Evolutionary conservation across 2,329 filamentous ascomycete species (phyloP).

Genomic region (Phyllosticta ampelicida): DNA sequence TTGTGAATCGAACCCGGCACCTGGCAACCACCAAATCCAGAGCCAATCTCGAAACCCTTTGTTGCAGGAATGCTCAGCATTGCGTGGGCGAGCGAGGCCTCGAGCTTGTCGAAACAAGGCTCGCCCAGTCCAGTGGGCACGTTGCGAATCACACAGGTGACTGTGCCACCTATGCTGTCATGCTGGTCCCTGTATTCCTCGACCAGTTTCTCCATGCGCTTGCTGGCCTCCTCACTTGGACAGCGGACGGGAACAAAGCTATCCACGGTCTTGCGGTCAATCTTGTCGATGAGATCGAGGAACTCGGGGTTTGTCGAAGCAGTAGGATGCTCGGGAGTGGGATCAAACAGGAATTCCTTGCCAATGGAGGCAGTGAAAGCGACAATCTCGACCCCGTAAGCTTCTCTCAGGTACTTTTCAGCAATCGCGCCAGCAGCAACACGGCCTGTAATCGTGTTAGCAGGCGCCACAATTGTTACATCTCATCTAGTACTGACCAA

Average conservation of each 20-base stretch:
- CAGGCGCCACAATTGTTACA: neutral
- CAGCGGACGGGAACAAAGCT: conserved; percentile 77
- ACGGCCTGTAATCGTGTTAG: conserved; percentile 41
- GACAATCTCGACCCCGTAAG: conserved; percentile 81
- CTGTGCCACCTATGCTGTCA: conserved; percentile 89
- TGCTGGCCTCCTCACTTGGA: conserved; percentile 54
- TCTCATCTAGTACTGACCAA: conserved; percentile 42
- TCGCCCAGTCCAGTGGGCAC: conserved; percentile 79
- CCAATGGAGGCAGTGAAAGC: conserved; percentile 85
- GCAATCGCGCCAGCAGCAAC: conserved; percentile 87
- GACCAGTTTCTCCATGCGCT: conserved; percentile 69
- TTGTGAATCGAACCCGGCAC: conserved; percentile 87
- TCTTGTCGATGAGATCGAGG: conserved; percentile 57
- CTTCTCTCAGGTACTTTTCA: conserved; percentile 76
- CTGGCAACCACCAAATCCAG: conserved; percentile 78
- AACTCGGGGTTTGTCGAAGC: conserved; percentile 69
- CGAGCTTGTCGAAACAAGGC: conserved; percentile 90
- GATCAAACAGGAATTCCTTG: conserved; percentile 63
- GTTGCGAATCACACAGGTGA: conserved; percentile 87
- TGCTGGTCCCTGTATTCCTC: conserved; percentile 64
- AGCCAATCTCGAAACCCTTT: conserved; percentile 93
- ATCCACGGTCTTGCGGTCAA: conserved; percentile 71
- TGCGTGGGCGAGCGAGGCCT: conserved; percentile 81
- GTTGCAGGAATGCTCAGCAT: conserved; percentile 94
- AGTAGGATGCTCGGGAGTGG: conserved; percentile 55